phyloP scores from a whole-genome alignment of 2,329 filamentous ascomycete genomes.

The Aureobasidium vineae region DNA sequence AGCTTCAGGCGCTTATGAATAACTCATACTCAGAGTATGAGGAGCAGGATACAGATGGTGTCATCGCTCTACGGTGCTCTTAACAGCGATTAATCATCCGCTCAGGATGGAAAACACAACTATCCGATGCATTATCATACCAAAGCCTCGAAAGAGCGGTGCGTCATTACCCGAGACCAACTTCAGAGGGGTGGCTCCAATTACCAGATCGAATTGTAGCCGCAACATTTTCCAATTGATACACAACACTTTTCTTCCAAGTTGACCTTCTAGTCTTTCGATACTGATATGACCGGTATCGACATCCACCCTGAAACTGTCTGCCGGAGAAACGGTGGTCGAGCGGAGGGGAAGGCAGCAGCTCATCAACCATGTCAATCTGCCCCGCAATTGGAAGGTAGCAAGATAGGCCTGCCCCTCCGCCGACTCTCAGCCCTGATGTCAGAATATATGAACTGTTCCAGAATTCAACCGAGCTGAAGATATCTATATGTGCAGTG shows the following conservation, averaged over 20 bases:
- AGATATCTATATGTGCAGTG: background rate
- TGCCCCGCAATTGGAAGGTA: constrained; percentile 20
- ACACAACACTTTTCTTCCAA: background rate
- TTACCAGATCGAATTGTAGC: background rate
- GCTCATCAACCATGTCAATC: background rate
- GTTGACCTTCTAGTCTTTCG: background rate
- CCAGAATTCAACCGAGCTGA: background rate
- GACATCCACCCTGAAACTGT: background rate
- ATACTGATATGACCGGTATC: background rate
- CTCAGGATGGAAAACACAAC: background rate
- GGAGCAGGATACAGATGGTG: too few relatives aligned
- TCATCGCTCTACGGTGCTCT: too few relatives aligned
- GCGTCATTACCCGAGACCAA: background rate
- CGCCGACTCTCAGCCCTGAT: background rate
- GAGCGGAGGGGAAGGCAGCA: background rate
- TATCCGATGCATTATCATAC: background rate
- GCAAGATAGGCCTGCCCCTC: constrained; percentile 12
- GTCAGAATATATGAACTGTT: constrained; percentile 4
- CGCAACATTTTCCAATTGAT: background rate
- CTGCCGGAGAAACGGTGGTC: background rate
- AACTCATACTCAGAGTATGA: background rate
- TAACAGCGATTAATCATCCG: background rate
- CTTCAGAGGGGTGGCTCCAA: background rate
- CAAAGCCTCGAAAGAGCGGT: background rate
- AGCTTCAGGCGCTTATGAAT: background rate